Conservation (phyloP, 2,329 filamentous ascomycete genomes). For the Aspergillus sergii region DNA sequence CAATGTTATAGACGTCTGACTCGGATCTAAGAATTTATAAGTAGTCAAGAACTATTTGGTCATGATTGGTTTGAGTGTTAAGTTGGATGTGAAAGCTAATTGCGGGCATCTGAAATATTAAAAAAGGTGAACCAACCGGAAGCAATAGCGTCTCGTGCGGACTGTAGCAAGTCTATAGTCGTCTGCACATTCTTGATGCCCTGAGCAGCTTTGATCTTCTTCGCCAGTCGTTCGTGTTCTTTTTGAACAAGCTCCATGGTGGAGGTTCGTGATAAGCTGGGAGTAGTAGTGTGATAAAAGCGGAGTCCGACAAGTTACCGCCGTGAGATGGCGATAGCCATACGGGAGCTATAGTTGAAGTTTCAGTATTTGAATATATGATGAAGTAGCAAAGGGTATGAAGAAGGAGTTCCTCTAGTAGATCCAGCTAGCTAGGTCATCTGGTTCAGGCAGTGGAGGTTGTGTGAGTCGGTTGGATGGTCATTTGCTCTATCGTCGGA, state of each 20-base stretch:
- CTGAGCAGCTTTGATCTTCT: slow-evolving; percentile 68
- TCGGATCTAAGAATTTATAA: slow-evolving; percentile 57
- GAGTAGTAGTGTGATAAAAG: slow-evolving; percentile 13
- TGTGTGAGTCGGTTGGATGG: background rate
- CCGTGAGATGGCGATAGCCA: slow-evolving; percentile 27
- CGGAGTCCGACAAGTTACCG: slow-evolving; percentile 35
- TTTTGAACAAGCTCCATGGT: slow-evolving; percentile 68
- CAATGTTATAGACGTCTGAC: slow-evolving; percentile 71
- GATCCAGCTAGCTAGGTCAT: background rate
- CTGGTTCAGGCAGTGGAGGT: background rate
- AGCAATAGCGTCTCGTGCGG: slow-evolving; percentile 73
- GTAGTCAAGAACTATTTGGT: slow-evolving; percentile 8
- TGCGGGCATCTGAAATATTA: background rate
- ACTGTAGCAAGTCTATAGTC: slow-evolving; percentile 75
- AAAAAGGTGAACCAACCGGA: slow-evolving; percentile 56
- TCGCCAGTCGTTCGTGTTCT: slow-evolving; percentile 73
- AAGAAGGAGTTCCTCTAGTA: background rate
- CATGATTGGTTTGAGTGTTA: background rate
- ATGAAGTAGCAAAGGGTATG: background rate
- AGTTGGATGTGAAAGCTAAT: background rate
- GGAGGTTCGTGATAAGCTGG: slow-evolving; percentile 5
- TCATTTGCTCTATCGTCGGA: slow-evolving; percentile 1
- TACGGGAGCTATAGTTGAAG: slow-evolving; percentile 12
- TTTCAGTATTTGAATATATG: background rate
- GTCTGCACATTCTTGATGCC: slow-evolving; percentile 79